Base-by-base conservation (phyloP, 495 filamentous ascomycete genomes). In the Tuber calosporum region DNA sequence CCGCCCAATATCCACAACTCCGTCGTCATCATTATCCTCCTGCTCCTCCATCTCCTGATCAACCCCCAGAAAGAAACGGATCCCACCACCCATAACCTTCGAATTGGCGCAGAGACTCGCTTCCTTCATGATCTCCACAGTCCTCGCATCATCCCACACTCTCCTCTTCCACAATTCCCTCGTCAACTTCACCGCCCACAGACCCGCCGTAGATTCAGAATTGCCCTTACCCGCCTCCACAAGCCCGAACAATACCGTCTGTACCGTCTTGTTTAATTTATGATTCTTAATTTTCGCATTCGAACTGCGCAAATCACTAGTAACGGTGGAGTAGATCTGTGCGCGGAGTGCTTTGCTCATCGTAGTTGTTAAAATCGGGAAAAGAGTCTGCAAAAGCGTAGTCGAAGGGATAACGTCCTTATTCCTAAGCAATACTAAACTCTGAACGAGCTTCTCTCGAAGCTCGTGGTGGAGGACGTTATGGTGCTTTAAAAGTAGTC, bases 101-200 rank as follows among this genome's bases (percentile, higher is more conserved):
- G 93, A 90, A 75, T 89, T 91, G 82, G 87, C 88, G 80, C 87
- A 88, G 77, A 87, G 88, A 79, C 85, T 87, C 80, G 85, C 87
- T 78, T 85, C 90, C 84, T 87, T 90, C 86, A 91, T 92, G 86
- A 90, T 88, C 86, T 85, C 86, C 77, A 86, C 86, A 1, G 95
- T 88, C 81, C 92, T 92, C 1, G 92, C 86, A 82, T 97, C 93
- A 3, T 90, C 90, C 93, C 93, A 97, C 76, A 96, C 89, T 76
- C 94, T 89, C 68, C 93, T 85, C 81, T 90, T 93, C 93, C 93
- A 97, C 77, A 96, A 82, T 83, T 96, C 93, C 75, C 92, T 86
- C 39, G 92, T 93, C 66, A 97, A 83, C 81, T 94, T 96, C 66
- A 96, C 92, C 7, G 96, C 94, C 95, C 96, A 99, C 70, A 97